Base-by-base conservation (phyloP, 2,329 filamentous ascomycete species). In the Aspergillus awamori region DNA sequence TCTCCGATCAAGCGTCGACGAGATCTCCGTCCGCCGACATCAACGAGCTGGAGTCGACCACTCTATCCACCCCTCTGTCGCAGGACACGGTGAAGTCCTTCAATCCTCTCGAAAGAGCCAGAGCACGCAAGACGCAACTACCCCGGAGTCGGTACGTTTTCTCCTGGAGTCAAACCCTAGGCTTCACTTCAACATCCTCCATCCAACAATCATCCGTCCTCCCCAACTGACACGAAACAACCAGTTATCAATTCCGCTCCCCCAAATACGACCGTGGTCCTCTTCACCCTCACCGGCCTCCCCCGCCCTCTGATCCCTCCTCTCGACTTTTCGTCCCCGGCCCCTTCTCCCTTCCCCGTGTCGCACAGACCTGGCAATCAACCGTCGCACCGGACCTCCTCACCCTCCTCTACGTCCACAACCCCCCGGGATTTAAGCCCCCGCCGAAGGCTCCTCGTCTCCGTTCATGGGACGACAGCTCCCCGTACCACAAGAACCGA, bases 191-290 rank as follows among this genome's bases (percentile, higher is more conserved):
- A 52, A 47, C 33, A 52, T 45, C 10, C 48, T 55, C 49, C 59
- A 60, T 64, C 28, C 17, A 15, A 20, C 17, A 20, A 28, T 4
- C n/a, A 53, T 56, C 59, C 65, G 41, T 7, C 20, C 7, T 53
- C 15, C 24, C 38, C 30, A 20, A 20, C 51, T 33, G 54, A 53
- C n/a, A 22, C 30, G 43, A 52, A 55, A 13, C 36, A 55, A 43
- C 33, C 64, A 96, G 94, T 84, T 99, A 98, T 81, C 91, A 96
- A 79, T 98, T 90, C 79, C 92, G 93, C 66, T 89, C 94, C 54
- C 95, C 95, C 65, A 95, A 94, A 81, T 99, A 93, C 84, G 89
- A 97, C 78, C 91, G 94, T 72, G 95, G 95, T 59, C 93, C 93
- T 65, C 84, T 98, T 24, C 93, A 98, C 76, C 95, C 95, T 54